Conservation (phyloP, 805 yeast species). For the Candida tammaniensis region DNA sequence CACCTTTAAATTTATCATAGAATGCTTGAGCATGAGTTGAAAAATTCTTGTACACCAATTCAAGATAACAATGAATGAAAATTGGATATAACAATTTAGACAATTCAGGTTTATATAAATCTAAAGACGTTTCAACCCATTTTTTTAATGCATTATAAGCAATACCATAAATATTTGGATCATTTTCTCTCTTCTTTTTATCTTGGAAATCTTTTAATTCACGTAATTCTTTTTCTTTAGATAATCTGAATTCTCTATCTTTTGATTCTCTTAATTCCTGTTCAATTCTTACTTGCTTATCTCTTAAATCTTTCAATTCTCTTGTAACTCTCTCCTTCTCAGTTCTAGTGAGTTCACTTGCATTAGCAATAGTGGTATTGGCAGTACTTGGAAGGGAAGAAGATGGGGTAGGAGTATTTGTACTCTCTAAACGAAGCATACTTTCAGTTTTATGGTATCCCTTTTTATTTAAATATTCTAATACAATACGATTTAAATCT, state of each 20-base stretch:
- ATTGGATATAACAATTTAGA: constrained; percentile 83
- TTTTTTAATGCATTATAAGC: constrained; percentile 78
- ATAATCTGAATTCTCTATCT: constrained; percentile 34
- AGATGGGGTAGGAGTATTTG: constrained; percentile 56
- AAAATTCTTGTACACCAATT: constrained; percentile 65
- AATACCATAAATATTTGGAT: constrained; percentile 70
- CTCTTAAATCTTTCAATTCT: constrained; percentile 36
- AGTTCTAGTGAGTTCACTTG: constrained; percentile 27
- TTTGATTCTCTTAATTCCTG: constrained; percentile 37
- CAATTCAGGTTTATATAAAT: constrained; percentile 86
- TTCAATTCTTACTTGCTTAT: constrained; percentile 30
- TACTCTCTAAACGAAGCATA: constrained; percentile 82
- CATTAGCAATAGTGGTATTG: constrained; percentile 31
- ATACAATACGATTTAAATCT: constrained; percentile 85
- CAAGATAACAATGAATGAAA: constrained; percentile 85
- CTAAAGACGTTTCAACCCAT: constrained; percentile 91
- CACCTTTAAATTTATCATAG: constrained; percentile 69
- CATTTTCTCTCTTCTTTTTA: constrained; percentile 44
- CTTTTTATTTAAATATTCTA: constrained; percentile 88
- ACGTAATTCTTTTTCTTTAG: constrained; percentile 39
- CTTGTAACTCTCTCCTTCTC: constrained; percentile 27
- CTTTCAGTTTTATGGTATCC: constrained; percentile 96
- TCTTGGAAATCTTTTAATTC: constrained; percentile 42
- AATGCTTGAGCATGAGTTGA: constrained; percentile 65
- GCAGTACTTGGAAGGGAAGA: constrained; percentile 49